Conservation (phyloP, 257 asterid species). For the Mentha longifolia region DNA sequence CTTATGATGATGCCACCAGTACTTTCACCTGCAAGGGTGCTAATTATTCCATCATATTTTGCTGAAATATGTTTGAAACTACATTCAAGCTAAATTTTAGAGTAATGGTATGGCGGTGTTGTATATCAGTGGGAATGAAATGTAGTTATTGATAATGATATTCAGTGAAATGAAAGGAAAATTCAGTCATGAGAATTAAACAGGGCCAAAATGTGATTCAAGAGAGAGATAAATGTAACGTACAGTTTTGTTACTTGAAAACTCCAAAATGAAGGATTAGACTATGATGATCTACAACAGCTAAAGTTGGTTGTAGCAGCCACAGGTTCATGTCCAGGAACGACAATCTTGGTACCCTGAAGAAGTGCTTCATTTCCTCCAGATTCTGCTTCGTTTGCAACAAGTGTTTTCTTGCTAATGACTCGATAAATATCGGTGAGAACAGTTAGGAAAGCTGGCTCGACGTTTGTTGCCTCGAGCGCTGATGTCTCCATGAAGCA, state of each 20-base stretch:
- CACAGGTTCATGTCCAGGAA: conserved; percentile 69
- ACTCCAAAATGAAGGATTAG: conserved; percentile 27
- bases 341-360: conserved; percentile 67
- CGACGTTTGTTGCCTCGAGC: conserved; percentile 81
- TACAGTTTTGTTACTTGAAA: conserved; percentile 11
- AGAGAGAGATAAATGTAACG: background rate
- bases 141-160: background rate
- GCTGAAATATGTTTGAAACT: conserved; percentile 1
- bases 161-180: conserved; percentile 11
- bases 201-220: conserved; percentile 16
- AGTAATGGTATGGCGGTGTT: background rate
- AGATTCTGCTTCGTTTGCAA: conserved; percentile 74
- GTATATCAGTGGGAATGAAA: conserved; percentile 2
- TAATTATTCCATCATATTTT: conserved; percentile 43
- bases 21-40: conserved; percentile 64
- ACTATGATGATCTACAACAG: conserved; percentile 70
- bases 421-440: conserved; percentile 78
- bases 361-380: conserved; percentile 76
- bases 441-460: conserved; percentile 69
- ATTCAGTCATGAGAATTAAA: background rate
- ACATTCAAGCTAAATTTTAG: background rate
- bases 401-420: conserved; percentile 76
- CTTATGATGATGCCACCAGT: conserved; percentile 66
- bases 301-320: conserved; percentile 52
- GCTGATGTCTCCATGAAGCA: conserved; percentile 95